phyloP scores from a whole-genome alignment of 2,329 filamentous ascomycete species.

The Penicillium polonicum region DNA sequence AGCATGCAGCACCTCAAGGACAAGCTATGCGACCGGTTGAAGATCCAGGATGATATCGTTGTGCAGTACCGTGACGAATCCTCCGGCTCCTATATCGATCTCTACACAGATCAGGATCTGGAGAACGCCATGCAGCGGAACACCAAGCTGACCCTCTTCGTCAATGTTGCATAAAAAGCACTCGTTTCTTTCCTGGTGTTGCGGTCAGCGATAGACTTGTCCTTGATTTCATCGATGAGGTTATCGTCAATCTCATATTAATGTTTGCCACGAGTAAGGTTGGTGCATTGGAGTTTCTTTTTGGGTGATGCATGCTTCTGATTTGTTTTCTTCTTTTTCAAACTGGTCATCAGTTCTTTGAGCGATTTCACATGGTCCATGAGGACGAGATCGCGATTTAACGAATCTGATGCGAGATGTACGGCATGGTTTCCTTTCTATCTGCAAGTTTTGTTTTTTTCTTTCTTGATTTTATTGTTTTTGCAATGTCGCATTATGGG shows the following conservation, averaged over 20 bases:
- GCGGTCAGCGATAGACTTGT: slow-evolving; percentile 14
- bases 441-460: neutral
- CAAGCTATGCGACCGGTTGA: slow-evolving; percentile 80
- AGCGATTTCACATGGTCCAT: slow-evolving; percentile 25
- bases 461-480: slow-evolving; percentile 11
- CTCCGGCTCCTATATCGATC: slow-evolving; percentile 68
- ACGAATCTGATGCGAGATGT: slow-evolving; percentile 39
- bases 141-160: slow-evolving; percentile 79
- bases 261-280: slow-evolving; percentile 20
- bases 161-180: slow-evolving; percentile 42
- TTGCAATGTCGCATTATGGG: slow-evolving; percentile 15
- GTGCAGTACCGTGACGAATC: slow-evolving; percentile 85
- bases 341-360: slow-evolving; percentile 21
- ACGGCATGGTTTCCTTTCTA: slow-evolving; percentile 25
- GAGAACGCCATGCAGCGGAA: slow-evolving; percentile 78
- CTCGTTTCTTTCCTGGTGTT: slow-evolving; percentile 11
- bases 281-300: slow-evolving; percentile 29
- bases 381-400: slow-evolving; percentile 28
- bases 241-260: slow-evolving; percentile 5
- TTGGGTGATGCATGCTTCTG: slow-evolving; percentile 3
- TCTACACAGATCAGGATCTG: slow-evolving; percentile 78
- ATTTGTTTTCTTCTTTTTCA: slow-evolving; percentile 1
- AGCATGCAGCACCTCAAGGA: slow-evolving; percentile 74
- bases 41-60: slow-evolving; percentile 72
- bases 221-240: slow-evolving; percentile 18